Percentiles rank a stretch among this genome's conserved stretches.
These are phyloP conservation scores for Candida dubliniensis DNA, from an alignment of 1,139 yeast species.

Conservation along the genomic window DNA sequence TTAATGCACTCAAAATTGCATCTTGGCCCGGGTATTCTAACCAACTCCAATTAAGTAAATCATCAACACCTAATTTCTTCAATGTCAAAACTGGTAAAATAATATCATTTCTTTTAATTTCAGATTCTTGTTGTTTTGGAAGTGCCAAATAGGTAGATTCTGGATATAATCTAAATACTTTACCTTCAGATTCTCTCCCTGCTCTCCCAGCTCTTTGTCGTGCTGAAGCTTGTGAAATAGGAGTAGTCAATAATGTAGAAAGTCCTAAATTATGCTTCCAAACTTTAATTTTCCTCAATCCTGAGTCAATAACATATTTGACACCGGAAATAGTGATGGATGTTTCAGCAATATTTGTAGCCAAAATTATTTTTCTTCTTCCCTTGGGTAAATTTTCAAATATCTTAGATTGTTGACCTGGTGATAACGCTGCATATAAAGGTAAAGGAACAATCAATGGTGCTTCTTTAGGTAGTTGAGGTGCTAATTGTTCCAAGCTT, in stretches of 20 bases:
- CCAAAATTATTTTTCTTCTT: conserved; percentile 79
- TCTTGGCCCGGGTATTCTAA: conserved; percentile 85
- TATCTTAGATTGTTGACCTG: conserved; percentile 75
- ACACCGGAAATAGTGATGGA: conserved; percentile 96
- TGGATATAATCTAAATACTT: conserved; percentile 80
- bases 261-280: conserved; percentile 93
- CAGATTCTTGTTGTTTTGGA: conserved; percentile 86
- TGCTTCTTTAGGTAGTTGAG: conserved; percentile 68
- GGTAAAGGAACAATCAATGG: conserved; percentile 80
- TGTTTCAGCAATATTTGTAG: conserved; percentile 97
- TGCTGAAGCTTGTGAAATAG: conserved; percentile 93
- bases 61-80: conserved; percentile 80
- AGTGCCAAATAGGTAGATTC: conserved; percentile 62
- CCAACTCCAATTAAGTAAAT: conserved; percentile 88
- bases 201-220: conserved; percentile 98
- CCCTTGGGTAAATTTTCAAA: conserved; percentile 60
- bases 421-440: conserved; percentile 89
- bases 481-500: conserved; percentile 59
- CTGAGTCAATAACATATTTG: conserved; percentile 90
- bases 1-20: conserved; percentile 72
- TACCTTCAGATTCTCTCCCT: conserved; percentile 92
- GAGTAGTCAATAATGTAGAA: conserved; percentile 85
- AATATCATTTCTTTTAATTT: conserved; percentile 83
- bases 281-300: conserved; percentile 86
- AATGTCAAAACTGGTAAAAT: conserved; percentile 80